Conservation (phyloP, 2,329 filamentous ascomycete genomes). For the Dichotomopilus funicola region DNA sequence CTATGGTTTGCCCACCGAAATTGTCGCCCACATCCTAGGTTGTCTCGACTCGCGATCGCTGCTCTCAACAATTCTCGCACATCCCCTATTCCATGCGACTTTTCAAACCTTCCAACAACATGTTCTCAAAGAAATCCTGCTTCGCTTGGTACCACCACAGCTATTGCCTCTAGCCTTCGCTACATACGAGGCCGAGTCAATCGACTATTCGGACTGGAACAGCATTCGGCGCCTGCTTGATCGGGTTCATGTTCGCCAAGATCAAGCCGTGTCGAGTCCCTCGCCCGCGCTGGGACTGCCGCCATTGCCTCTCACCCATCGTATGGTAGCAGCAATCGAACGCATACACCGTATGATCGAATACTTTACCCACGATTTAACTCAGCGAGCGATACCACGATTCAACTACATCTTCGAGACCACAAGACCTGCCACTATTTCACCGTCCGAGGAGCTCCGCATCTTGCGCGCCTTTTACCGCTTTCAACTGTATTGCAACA, state of each 20-base stretch:
- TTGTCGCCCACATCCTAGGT: not conserved
- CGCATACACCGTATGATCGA: not conserved
- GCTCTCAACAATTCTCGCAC: not conserved
- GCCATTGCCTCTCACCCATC: not conserved
- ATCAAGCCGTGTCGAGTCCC: not conserved
- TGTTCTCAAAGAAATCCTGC: not conserved
- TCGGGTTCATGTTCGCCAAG: not conserved
- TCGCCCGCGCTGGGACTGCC: not conserved
- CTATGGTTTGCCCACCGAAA: not conserved
- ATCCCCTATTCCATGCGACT: not conserved
- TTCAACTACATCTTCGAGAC: constrained; percentile 1
- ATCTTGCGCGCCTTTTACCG: not conserved
- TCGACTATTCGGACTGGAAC: not conserved
- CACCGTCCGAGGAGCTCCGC: not conserved
- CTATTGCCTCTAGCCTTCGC: not conserved
- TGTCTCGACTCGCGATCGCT: not conserved
- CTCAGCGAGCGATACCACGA: not conserved
- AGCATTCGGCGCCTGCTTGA: not conserved
- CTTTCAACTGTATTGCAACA: not conserved
- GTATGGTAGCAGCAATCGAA: not conserved
- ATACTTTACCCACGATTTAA: not conserved
- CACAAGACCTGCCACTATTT: not conserved
- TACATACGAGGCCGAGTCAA: not conserved
- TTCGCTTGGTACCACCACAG: not conserved
- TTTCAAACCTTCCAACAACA: not conserved